Base-by-base conservation (phyloP, 768 basidiomycete species). In the Rhizopogon vulgaris region DNA sequence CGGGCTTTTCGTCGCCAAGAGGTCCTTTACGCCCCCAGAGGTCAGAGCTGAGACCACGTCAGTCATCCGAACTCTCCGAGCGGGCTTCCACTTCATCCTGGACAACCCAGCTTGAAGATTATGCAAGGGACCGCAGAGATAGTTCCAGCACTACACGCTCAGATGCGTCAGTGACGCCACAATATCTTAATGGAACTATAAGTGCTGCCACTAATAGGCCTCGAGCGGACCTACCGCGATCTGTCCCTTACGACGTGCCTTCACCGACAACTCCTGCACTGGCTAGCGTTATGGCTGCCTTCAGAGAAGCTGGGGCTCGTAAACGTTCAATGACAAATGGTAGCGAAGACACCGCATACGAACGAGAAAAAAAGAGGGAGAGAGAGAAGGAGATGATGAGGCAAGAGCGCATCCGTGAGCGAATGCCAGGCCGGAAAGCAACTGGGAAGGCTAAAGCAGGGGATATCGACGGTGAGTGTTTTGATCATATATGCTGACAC, bases 401-500 rank as follows among this genome's bases (percentile, higher is more conserved):
- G 41, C 87, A 90, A 60, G 80, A 81, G 58, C 77, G 83, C 52
- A 84, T 88, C 61, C 76, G 75, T 56, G 84, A 87, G 52, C 83
- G 79, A 62, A 79, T 78, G 27, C 83, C 86, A 34, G 80, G 82
- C 30, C 72, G 81, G 49, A 73, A 71, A 53, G 61, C 65, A 11
- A 79, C 74, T 42, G 77, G 79, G 36, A 80, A 75, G 58, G 72
- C 80, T 39, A 81, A 77, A 63, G 76, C 79, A 41, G 91, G 89
- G 6, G 90, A 93, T 63, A 90, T 95, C 58, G 93, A 94, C 65
- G 88, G 89, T 85, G 66, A 59, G 83, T 70, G 32, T 34, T 38
- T 34, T 8, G 17, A 22, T 30, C 22, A 36, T 48, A 38, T 22
- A n/a, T 30, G n/a, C 49, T 11, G 17, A 2, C 30, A 17, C 3